Conservation (phyloP, 306 rosid species). For the Clitoria ternatea region DNA sequence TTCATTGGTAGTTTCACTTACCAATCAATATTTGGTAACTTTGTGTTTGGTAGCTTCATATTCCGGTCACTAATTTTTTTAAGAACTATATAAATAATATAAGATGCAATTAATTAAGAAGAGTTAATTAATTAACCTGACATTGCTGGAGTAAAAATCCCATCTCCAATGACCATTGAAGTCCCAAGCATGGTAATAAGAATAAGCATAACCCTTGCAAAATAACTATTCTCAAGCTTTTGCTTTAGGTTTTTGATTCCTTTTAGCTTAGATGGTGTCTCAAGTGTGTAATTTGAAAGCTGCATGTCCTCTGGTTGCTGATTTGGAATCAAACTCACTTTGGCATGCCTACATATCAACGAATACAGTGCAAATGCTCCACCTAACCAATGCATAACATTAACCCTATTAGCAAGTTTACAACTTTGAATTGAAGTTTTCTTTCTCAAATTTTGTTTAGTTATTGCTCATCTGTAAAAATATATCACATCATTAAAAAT, state of each 20-base stretch:
- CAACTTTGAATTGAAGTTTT: too few species aligned
- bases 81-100: neutral
- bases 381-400: slow-evolving; percentile 25
- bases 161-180: slow-evolving; percentile 74
- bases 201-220: slow-evolving; percentile 35
- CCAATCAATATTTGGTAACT: too few species aligned
- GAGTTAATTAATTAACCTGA: slow-evolving; percentile 47
- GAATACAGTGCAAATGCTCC: slow-evolving; percentile 74
- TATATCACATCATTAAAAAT: too few species aligned
- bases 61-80: too few species aligned
- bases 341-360: slow-evolving; percentile 40
- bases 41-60: too few species aligned
- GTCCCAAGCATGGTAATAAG: slow-evolving; percentile 46
- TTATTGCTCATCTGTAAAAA: too few species aligned
- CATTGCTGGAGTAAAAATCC: slow-evolving; percentile 61
- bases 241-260: slow-evolving; percentile 36
- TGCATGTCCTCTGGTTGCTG: slow-evolving; percentile 54
- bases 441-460: too few species aligned
- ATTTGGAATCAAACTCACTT: slow-evolving; percentile 53
- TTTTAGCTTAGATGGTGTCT: slow-evolving; percentile 29
- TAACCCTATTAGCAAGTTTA: too few species aligned
- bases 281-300: slow-evolving; percentile 44
- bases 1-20: too few species aligned
- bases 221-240: slow-evolving; percentile 38
- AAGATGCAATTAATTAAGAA: neutral